Evolutionary conservation across 2,329 filamentous ascomycete species (phyloP).

Genomic region (Pseudogymnoascus sp.): DNA sequence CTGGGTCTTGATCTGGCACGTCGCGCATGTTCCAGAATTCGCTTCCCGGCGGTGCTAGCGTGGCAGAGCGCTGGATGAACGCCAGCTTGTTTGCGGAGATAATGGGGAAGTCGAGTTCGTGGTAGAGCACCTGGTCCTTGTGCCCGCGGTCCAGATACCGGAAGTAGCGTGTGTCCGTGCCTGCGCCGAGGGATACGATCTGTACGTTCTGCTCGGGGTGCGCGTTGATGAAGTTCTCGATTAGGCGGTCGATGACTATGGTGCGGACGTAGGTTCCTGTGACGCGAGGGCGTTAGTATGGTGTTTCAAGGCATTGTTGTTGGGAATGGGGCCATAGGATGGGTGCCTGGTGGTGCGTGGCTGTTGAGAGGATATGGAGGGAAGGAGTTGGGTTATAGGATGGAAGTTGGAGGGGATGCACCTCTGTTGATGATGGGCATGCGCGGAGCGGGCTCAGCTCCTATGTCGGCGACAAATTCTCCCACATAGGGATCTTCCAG

Average conservation of each 20-base stretch:
- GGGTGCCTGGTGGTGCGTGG: background rate
- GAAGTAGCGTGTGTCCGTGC: constrained; percentile 85
- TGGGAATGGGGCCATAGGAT: background rate
- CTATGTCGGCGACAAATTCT: constrained; percentile 50
- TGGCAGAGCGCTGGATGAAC: constrained; percentile 13
- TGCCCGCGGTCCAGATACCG: constrained; percentile 33
- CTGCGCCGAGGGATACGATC: constrained; percentile 86
- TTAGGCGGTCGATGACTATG: constrained; percentile 69
- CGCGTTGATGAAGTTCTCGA: constrained; percentile 58
- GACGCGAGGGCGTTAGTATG: background rate
- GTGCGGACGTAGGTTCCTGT: constrained; percentile 90
- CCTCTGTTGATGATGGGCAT: constrained; percentile 93
- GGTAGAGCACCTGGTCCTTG: constrained; percentile 55
- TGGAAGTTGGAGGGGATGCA: constrained; percentile 31
- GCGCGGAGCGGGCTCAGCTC: constrained; percentile 48
- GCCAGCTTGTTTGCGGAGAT: constrained; percentile 53
- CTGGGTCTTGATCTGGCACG: constrained; percentile 11
- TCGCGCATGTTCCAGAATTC: constrained; percentile 18
- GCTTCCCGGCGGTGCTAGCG: constrained; percentile 22
- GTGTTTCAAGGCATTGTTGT: constrained; percentile 11
- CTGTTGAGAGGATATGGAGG: background rate
- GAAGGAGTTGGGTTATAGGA: background rate
- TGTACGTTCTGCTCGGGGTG: constrained; percentile 45
- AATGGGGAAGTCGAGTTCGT: constrained; percentile 82
- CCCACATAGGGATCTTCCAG: constrained; percentile 72